phyloP scores from a whole-genome alignment of 1,284 basidiomycete species.

The Malassezia sp. region DNA sequence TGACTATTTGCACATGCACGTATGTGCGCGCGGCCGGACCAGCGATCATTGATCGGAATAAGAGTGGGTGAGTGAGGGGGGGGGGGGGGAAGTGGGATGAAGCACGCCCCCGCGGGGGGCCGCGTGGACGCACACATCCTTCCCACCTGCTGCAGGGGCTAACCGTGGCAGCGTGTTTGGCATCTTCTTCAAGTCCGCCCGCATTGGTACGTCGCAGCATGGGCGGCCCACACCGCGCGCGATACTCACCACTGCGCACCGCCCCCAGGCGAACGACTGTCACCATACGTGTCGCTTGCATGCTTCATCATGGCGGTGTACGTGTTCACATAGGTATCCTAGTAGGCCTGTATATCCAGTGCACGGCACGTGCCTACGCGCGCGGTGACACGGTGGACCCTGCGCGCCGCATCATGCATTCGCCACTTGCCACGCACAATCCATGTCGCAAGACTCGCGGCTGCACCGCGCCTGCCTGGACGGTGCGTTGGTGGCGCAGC shows the following conservation, averaged over 20 bases:
- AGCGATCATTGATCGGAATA: slow-evolving; percentile 79
- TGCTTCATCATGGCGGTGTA: slow-evolving; percentile 44
- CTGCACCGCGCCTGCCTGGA: slow-evolving; percentile 16
- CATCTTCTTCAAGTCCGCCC: slow-evolving; percentile 41
- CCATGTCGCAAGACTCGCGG: slow-evolving; percentile 9
- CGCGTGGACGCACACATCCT: background rate
- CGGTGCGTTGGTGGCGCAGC: slow-evolving; percentile 1
- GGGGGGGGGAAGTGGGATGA: background rate
- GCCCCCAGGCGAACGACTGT: slow-evolving; percentile 37
- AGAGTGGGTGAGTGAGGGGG: slow-evolving; percentile 58
- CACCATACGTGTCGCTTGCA: slow-evolving; percentile 42
- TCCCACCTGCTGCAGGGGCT: background rate
- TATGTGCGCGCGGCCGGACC: slow-evolving; percentile 84
- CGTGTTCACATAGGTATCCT: slow-evolving; percentile 4
- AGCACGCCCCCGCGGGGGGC: background rate
- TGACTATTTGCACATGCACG: slow-evolving; percentile 92
- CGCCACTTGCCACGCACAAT: too few relatives aligned
- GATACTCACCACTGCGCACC: too few relatives aligned
- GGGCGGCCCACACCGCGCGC: too few relatives aligned
- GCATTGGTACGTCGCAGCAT: slow-evolving; percentile 31
- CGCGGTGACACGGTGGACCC: too few relatives aligned
- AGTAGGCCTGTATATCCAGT: background rate
- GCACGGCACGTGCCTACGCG: too few relatives aligned
- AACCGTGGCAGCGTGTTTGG: slow-evolving; percentile 33
- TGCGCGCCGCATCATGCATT: too few relatives aligned